Base-by-base conservation (phyloP, 805 yeast genomes). In the Sungouiozyma intestinalis region DNA sequence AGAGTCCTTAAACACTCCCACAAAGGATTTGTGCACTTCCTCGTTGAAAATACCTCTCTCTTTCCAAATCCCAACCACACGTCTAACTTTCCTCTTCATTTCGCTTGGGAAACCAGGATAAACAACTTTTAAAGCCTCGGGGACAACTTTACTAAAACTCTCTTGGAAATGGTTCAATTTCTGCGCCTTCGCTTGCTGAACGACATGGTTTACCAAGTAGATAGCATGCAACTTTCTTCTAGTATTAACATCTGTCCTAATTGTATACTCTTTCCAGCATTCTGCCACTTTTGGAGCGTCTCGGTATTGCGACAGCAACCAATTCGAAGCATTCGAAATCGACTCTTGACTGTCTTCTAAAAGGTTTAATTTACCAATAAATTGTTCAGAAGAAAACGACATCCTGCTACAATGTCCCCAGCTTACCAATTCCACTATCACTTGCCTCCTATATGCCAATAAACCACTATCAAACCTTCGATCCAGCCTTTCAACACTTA, bases 41-140 rank as follows among this genome's bases (percentile, higher is more conserved):
- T 56, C 50, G 4, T 59, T 39, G 46, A 80, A 79, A 0, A 81
- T 72, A n/a, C 57, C 58, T 40, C 88, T 64, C 51, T 76, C 76
- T 33, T 68, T 67, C 86, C 86, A 81, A n/a, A 81, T 83, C 33
- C 65, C 69, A 15, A 77, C 65, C 15, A 81, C 77, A 32, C 87
- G 66, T 35, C 65, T 71, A 9, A 79, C 69, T 42, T 77, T 75
- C 38, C 70, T 71, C 45, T 69, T 68, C 9, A 72, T 60, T n/a
- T 69, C 74, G 32, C 53, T 42, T 13, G 68, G 64, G n/a, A 63
- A 58, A 17, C 51, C 57, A 2, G 57, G 51, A 48, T 65, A 68
- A 9, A 68, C 67, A 3, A 45, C 46, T 3, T 50, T 57, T 11
- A 72, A 42, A 2, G 69, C 65, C 13, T 48, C 59, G 3, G 68